Percentiles rank a stretch among this genome's conserved stretches.
These are phyloP conservation scores for Echites panduratus DNA, from an alignment of 257 asterid species.

Conservation along the genomic window DNA sequence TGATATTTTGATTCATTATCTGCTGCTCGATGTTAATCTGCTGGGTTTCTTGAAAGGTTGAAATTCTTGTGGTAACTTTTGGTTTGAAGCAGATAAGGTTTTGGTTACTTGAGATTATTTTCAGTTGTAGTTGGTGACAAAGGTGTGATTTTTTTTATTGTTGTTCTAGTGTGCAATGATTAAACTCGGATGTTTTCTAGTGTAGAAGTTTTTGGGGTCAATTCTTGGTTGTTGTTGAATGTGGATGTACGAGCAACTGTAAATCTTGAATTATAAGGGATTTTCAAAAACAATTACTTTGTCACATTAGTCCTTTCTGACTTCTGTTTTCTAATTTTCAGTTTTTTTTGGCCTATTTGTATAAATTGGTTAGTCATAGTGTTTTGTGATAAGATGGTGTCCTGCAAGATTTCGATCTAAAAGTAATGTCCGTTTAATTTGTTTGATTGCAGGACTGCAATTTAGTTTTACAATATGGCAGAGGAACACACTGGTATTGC, in stretches of 20 bases:
- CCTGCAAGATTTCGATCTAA: not conserved
- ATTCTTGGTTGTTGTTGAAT: conserved; percentile 8
- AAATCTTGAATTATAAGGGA: not conserved
- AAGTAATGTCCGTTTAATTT: not conserved
- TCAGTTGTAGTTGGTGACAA: not conserved
- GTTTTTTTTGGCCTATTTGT: not conserved
- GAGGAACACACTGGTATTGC: conserved; percentile 63
- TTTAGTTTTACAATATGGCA: conserved; percentile 40
- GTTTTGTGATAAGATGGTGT: not conserved
- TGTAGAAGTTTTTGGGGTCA: not conserved
- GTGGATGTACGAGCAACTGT: not conserved
- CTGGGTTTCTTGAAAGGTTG: not conserved
- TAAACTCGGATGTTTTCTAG: not conserved
- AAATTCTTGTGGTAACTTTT: not conserved
- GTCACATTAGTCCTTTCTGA: no score
- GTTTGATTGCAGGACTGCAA: conserved; percentile 33
- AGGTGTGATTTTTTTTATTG: not conserved
- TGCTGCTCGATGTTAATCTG: not conserved
- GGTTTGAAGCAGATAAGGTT: not conserved
- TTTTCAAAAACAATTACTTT: no score
- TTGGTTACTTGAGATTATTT: not conserved
- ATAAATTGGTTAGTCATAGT: not conserved
- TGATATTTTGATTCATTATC: not conserved
- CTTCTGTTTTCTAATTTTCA: no score
- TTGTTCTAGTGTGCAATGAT: not conserved